Base-by-base conservation (phyloP, 805 yeast genomes). In the Candida ulmi region DNA sequence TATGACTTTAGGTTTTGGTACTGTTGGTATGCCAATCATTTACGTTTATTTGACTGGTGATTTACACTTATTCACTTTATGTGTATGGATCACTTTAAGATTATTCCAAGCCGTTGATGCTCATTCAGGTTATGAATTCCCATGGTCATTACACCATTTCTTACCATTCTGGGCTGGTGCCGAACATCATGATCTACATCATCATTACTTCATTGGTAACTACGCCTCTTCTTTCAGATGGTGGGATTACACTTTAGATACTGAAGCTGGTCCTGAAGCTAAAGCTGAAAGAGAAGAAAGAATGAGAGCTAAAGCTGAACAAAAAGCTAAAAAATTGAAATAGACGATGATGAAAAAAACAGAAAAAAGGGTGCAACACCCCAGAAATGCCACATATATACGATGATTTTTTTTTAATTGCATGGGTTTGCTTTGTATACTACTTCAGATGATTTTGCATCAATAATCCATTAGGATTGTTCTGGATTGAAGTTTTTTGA, bases 121-220 rank as follows among this genome's bases (percentile, higher is more conserved):
- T 19, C 99, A 91, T 65, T 88, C 97, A 11, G 99, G 98, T 43
- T 93, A 91, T 65, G 98, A 91, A 61, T 91, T 91, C 78, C 98
- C 99, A 47, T 81, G 95, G 87, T 87, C 96, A 5, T 72, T 91
- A 58, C 93, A 88, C 66, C 88, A 88, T 60, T 79, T 91, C 65
- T 61, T 91, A 45, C 97, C 97, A 36, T 76, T 93, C 67, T 90
- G 98, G 97, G 95, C 97, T 4, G 98, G 98, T 50, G 96, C 97
- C 17, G 96, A 86, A 57, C 98, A 91, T 65, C 98, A 91, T 62
- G 99, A 91, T 65, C 86, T 86, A 65, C 99, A 91, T 61, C 99
- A 91, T 63, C 95, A 86, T 62, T 88, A 83, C 68, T 91, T 91
- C 66, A 84, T 88, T 53, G 98, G 98, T 50, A 88, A 90, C 65